Percentiles rank a stretch among this genome's conserved stretches.
Conservation (phyloP, 306 rosid species). For the Benincasa hispida region DNA sequence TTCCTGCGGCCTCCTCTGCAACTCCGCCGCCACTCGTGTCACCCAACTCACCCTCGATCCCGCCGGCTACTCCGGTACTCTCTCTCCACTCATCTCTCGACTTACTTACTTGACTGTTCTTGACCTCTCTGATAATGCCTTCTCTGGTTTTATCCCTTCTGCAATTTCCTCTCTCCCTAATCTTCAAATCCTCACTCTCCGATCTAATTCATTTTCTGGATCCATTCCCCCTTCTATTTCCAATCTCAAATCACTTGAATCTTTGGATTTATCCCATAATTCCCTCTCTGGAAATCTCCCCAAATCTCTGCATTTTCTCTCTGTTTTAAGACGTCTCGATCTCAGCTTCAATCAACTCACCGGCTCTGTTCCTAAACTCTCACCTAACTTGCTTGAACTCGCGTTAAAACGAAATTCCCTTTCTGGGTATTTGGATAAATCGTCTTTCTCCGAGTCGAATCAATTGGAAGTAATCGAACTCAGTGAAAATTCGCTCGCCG, state of each 20-base stretch:
- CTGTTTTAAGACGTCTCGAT: conserved; percentile 45
- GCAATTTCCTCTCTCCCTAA: conserved; percentile 50
- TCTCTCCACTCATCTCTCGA: conserved; percentile 47
- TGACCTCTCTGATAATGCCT: conserved; percentile 61
- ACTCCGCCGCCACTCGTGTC: conserved; percentile 39
- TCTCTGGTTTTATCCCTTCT: conserved; percentile 54
- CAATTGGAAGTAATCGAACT: conserved; percentile 68
- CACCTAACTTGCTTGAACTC: conserved; percentile 52
- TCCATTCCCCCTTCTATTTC: conserved; percentile 38
- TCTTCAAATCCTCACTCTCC: conserved; percentile 52
- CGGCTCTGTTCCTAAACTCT: conserved; percentile 47
- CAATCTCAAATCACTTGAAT: conserved; percentile 37
- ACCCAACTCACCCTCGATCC: conserved; percentile 86
- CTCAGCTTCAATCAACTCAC: conserved; percentile 58
- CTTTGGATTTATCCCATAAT: conserved; percentile 51
- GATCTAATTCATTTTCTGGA: conserved; percentile 58
- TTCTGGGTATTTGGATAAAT: conserved; percentile 40
- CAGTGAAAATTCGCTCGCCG: conserved; percentile 49
- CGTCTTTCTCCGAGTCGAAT: conserved; percentile 27
- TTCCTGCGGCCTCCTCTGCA: conserved; percentile 71
- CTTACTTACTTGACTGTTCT: conserved; percentile 45
- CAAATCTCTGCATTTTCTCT: conserved; percentile 25
- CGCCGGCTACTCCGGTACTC: conserved; percentile 61
- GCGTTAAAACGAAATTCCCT: conserved; percentile 56
- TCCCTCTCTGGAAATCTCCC: conserved; percentile 44